Evolutionary conservation across 2,329 filamentous ascomycete species (phyloP).

Genomic region (Claviceps sp.): DNA sequence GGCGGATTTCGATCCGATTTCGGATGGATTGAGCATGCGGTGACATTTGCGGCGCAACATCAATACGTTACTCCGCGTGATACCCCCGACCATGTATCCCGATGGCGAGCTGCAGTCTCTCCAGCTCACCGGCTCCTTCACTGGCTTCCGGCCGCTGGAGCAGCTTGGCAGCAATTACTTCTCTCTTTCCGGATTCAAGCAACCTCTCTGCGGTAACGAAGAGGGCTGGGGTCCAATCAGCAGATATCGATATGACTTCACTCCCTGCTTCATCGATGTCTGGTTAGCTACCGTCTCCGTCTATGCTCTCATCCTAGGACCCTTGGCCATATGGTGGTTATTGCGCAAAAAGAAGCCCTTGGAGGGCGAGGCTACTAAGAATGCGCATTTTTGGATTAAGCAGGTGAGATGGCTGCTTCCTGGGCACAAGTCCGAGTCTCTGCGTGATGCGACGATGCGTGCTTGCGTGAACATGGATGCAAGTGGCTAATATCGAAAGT

Average conservation of each 20-base stretch:
- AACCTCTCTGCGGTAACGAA: constrained; percentile 73
- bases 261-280: constrained; percentile 91
- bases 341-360: constrained; percentile 50
- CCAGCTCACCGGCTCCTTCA: constrained; percentile 46
- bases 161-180: constrained; percentile 49
- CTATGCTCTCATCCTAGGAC: constrained; percentile 68
- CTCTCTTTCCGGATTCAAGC: constrained; percentile 33
- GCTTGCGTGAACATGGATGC: background rate
- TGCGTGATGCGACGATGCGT: background rate
- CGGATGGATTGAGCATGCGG: constrained; percentile 8
- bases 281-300: constrained; percentile 67
- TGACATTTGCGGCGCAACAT: constrained; percentile 10
- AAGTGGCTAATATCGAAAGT: background rate
- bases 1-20: constrained; percentile 9
- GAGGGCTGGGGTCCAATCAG: constrained; percentile 96
- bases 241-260: constrained; percentile 79
- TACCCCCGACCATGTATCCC: constrained; percentile 15
- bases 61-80: constrained; percentile 2
- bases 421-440: background rate
- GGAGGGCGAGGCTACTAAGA: constrained; percentile 51
- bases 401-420: constrained; percentile 40
- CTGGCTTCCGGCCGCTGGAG: constrained; percentile 38
- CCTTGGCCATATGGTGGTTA: constrained; percentile 68
- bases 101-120: constrained; percentile 32
- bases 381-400: constrained; percentile 89